phyloP scores from a whole-genome alignment of 1,139 yeast species.

The Blastobotrys persicus region DNA sequence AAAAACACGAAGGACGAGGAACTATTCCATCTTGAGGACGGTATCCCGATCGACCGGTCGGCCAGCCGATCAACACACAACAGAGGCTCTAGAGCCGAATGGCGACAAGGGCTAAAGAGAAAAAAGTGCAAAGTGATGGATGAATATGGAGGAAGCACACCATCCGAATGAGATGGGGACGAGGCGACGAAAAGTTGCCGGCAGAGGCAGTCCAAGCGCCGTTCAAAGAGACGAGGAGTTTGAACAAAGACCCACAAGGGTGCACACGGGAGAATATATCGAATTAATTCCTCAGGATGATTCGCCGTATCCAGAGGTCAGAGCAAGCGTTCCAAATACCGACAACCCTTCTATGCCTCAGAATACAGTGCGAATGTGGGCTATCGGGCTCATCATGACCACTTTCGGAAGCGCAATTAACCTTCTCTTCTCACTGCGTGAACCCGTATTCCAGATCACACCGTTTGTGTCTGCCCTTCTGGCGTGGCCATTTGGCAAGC shows the following conservation, averaged over 20 bases:
- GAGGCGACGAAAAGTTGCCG: background rate
- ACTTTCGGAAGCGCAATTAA: conserved; percentile 62
- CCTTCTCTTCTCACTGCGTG: conserved; percentile 56
- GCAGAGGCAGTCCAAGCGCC: background rate
- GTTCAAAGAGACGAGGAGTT: background rate
- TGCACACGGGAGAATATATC: conserved; percentile 26
- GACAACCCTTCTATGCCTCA: conserved; percentile 58
- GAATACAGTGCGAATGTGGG: conserved; percentile 64
- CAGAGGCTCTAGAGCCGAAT: background rate
- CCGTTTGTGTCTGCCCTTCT: conserved; percentile 57
- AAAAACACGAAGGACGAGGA: no score
- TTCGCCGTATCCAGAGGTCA: conserved; percentile 66
- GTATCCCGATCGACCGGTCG: no score
- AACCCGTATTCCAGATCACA: conserved; percentile 54
- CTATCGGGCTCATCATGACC: conserved; percentile 49
- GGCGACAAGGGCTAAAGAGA: background rate
- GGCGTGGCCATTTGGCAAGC: conserved; percentile 61
- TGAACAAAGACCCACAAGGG: background rate
- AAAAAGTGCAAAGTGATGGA: background rate
- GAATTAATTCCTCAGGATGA: conserved; percentile 49
- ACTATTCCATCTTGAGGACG: no score
- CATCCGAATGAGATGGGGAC: background rate
- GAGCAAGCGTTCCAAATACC: conserved; percentile 63
- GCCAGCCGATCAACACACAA: background rate
- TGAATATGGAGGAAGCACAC: background rate